Conservation (phyloP, 164 flowering plant species). For the Brasenia schreberi region DNA sequence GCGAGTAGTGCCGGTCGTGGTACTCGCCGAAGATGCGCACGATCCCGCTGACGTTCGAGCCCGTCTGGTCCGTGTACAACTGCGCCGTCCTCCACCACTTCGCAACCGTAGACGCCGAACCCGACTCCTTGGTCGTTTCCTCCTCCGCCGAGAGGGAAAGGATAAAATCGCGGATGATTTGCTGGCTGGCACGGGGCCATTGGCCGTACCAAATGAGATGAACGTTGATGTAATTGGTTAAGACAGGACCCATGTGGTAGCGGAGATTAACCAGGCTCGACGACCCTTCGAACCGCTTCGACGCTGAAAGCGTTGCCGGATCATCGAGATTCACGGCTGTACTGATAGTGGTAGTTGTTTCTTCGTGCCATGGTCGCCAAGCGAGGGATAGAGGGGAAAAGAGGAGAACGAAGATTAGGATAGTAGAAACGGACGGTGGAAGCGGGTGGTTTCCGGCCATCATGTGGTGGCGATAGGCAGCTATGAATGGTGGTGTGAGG, state of each 20-base stretch:
- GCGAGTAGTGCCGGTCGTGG: slow-evolving; percentile 48
- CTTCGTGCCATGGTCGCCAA: slow-evolving; percentile 8
- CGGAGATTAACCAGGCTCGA: slow-evolving; percentile 63
- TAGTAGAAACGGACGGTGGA: slow-evolving; percentile 3
- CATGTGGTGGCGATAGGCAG: not conserved
- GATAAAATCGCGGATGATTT: slow-evolving; percentile 67
- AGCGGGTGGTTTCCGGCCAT: slow-evolving; percentile 7
- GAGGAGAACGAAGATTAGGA: slow-evolving; percentile 5
- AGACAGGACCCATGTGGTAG: slow-evolving; percentile 97
- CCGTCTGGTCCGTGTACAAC: slow-evolving; percentile 91
- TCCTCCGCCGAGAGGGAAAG: slow-evolving; percentile 48
- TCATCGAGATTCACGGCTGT: slow-evolving; percentile 20
- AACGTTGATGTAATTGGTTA: slow-evolving; percentile 58
- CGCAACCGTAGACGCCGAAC: slow-evolving; percentile 47
- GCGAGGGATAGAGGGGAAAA: not conserved
- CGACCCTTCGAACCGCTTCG: slow-evolving; percentile 74
- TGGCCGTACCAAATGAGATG: slow-evolving; percentile 87
- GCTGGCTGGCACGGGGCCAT: slow-evolving; percentile 48
- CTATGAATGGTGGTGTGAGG: not conserved
- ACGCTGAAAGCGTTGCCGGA: slow-evolving; percentile 21
- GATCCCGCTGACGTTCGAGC: slow-evolving; percentile 62
- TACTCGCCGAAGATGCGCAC: slow-evolving; percentile 55
- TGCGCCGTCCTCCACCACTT: slow-evolving; percentile 81
- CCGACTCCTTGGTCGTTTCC: not conserved
- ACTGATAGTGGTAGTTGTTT: slow-evolving; percentile 2